Base-by-base conservation (phyloP, 2,329 filamentous ascomycete genomes). In the Sphaceloma murrayae region DNA sequence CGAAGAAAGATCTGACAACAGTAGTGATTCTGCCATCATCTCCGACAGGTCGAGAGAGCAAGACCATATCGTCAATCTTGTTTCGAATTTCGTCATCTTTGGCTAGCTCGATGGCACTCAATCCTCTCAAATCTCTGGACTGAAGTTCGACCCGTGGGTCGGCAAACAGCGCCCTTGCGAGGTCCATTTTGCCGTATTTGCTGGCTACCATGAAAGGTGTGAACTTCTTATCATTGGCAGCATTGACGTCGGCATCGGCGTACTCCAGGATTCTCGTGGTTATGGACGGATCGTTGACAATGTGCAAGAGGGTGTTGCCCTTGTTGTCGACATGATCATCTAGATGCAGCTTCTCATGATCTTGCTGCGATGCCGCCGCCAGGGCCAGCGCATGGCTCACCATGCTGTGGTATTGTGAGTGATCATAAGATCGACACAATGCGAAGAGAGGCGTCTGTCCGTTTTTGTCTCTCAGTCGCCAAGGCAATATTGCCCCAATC, bases 71-170 rank as follows among this genome's bases (percentile, higher is more conserved):
- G 58, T 98, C 91, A 51, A 98, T 95, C 54, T 85, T 81, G 64
- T 96, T 98, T 29, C 91, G 78, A 18, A 98, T 85, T 53, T 98
- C 91, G 58, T 98, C 91, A 56, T 98, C 93, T 60, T 98, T 98
- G 39, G 93, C 91, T 34, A 98, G 72, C 62, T 98, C 91, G 5
- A 96, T 87, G 5, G 91, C 91, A 5, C 89, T 95, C 54, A 98
- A 70, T 0, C 91, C 91, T 48, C 91, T 77, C 11, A 85, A 66
- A 60, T 98, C 93, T 60, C 82, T 84, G 21, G 88, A 78, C 31
- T 82, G 78, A 10, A 89, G 66, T 58, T 98, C 91, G 3, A 95
- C 86, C 53, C 93, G 73, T 17, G 85, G 77, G 58, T 98, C 91
- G 31, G 81, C 75, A 61, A 94, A 96, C 4, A 98, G 72, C 7